These are phyloP conservation scores for Diaporthe aspalathi DNA, from an alignment of 2,329 filamentous ascomycete species.

Conservation along the genomic window DNA sequence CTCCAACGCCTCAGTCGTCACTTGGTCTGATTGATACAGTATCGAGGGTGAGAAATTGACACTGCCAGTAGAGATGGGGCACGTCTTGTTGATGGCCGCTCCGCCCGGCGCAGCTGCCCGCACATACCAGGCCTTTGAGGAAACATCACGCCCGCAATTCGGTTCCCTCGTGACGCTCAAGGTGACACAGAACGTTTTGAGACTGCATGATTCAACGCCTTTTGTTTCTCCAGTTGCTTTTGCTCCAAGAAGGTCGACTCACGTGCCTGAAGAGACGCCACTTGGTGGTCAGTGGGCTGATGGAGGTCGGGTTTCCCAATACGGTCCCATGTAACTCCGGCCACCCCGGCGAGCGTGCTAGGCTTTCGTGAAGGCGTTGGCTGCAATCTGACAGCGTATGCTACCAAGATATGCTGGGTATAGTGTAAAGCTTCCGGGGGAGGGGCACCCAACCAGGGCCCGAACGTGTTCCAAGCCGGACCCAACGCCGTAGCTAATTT, in stretches of 20 bases:
- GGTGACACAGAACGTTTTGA: conserved; percentile 2
- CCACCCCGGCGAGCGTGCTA: too few species aligned
- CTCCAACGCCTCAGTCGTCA: neutral
- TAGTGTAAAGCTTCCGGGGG: neutral
- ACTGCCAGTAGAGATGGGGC: neutral
- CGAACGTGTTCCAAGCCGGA: neutral
- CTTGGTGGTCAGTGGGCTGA: neutral
- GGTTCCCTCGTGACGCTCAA: conserved; percentile 7
- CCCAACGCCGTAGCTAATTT: neutral
- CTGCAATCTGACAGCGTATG: neutral
- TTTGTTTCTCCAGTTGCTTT: neutral
- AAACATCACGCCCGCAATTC: conserved; percentile 1
- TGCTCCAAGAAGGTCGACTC: neutral
- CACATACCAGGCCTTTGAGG: neutral
- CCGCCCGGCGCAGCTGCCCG: neutral
- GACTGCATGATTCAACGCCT: neutral
- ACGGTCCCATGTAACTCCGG: neutral
- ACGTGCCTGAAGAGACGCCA: too few species aligned
- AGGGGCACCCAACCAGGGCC: neutral
- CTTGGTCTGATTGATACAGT: neutral
- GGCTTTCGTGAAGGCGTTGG: neutral
- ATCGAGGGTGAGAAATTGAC: neutral
- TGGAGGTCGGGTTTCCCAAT: neutral
- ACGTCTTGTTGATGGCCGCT: neutral
- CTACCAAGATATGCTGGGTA: neutral